phyloP scores from a whole-genome alignment of 106 monocot genomes.

The Iris macrosiphon region DNA sequence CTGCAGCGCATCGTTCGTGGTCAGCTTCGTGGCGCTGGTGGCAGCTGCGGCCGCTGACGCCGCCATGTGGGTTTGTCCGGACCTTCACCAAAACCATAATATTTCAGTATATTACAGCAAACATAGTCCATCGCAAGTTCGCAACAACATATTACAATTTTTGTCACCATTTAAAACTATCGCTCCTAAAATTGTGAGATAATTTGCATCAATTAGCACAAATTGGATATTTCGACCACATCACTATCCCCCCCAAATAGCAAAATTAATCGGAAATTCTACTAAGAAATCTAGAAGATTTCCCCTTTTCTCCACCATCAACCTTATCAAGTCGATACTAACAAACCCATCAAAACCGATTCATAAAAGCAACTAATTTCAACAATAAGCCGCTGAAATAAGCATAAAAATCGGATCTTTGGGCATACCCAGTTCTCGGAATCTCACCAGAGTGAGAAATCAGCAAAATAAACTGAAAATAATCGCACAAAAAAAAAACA shows the following conservation, averaged over 20 bases:
- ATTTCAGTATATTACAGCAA: no score
- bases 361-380: neutral
- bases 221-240: neutral
- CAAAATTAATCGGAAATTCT: neutral
- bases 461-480: no score
- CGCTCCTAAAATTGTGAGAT: neutral
- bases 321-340: neutral
- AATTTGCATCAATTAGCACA: neutral
- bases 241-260: neutral
- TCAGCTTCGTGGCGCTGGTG: slow-evolving; percentile 34
- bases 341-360: neutral
- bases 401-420: no score
- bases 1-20: slow-evolving; percentile 61
- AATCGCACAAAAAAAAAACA: no score
- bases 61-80: slow-evolving; percentile 28
- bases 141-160: slow-evolving; percentile 9
- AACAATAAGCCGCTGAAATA: no score
- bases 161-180: no score
- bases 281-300: neutral
- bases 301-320: no score
- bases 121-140: no score
- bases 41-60: neutral
- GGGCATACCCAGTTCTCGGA: no score
- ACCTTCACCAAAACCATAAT: slow-evolving; percentile 27
- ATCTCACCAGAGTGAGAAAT: no score